These are phyloP conservation scores for Mycena rosella DNA, from an alignment of 768 basidiomycete species.

Conservation along the genomic window DNA sequence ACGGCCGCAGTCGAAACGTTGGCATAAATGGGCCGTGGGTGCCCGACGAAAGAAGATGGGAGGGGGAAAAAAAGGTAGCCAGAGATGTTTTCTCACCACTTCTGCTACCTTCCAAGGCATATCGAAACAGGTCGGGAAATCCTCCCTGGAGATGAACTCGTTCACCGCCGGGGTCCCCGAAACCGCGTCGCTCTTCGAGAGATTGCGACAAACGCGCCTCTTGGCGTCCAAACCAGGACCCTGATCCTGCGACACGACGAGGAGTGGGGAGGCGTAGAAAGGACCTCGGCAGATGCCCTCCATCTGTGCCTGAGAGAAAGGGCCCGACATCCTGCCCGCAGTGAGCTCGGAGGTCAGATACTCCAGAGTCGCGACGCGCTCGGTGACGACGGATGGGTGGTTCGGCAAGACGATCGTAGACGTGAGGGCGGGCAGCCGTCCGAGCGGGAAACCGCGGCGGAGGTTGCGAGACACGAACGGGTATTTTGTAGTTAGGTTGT, in stretches of 20 bases:
- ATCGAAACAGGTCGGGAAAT: slow-evolving; percentile 29
- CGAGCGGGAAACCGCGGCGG: slow-evolving; percentile 48
- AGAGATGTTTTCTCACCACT: slow-evolving; percentile 20
- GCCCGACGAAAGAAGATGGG: neutral
- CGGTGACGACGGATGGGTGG: slow-evolving; percentile 20
- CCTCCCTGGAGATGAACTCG: slow-evolving; percentile 29
- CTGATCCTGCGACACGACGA: slow-evolving; percentile 28
- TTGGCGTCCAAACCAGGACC: slow-evolving; percentile 30
- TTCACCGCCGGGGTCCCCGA: slow-evolving; percentile 32
- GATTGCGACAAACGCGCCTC: slow-evolving; percentile 36
- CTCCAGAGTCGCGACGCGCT: slow-evolving; percentile 20
- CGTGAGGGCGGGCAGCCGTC: slow-evolving; percentile 42
- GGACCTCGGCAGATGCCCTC: slow-evolving; percentile 42
- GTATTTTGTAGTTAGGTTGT: slow-evolving; percentile 41
- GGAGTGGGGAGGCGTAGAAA: slow-evolving; percentile 45
- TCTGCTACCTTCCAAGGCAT: slow-evolving; percentile 29
- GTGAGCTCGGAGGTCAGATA: slow-evolving; percentile 35
- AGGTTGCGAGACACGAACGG: slow-evolving; percentile 48
- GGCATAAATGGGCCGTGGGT: neutral
- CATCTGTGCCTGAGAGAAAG: slow-evolving; percentile 35
- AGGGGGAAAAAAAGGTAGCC: neutral
- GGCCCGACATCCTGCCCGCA: slow-evolving; percentile 34
- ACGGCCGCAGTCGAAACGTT: neutral
- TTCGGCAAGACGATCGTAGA: slow-evolving; percentile 31
- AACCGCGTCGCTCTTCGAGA: slow-evolving; percentile 28